Evolutionary conservation across 805 yeast genomes (phyloP).

Genomic region (Helenozyma rhizophorensis): DNA sequence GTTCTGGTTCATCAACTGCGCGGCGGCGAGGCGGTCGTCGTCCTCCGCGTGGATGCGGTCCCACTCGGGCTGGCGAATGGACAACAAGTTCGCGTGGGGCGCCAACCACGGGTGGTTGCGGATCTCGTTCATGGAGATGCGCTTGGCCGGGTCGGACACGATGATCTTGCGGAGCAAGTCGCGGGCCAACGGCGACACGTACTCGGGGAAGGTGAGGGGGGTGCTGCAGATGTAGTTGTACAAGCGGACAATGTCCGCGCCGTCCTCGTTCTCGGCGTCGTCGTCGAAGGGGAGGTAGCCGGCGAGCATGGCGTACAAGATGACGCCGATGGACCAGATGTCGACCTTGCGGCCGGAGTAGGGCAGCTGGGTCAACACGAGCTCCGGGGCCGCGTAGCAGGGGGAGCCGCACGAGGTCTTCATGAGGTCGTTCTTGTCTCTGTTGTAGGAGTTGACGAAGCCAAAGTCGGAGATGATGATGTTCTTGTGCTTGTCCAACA

Average conservation of each 20-base stretch:
- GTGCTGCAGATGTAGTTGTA: slow-evolving; percentile 90
- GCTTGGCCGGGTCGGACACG: slow-evolving; percentile 76
- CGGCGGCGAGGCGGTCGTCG: slow-evolving; percentile 12
- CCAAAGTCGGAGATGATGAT: slow-evolving; percentile 89
- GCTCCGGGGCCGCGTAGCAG: slow-evolving; percentile 97
- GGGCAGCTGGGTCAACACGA: slow-evolving; percentile 81
- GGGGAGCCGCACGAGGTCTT: slow-evolving; percentile 96
- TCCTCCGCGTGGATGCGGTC: slow-evolving; percentile 49
- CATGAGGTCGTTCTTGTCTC: slow-evolving; percentile 68
- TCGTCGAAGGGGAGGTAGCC: slow-evolving; percentile 98
- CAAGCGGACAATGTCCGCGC: slow-evolving; percentile 84
- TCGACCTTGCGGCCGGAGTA: slow-evolving; percentile 93
- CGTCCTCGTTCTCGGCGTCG: slow-evolving; percentile 94
- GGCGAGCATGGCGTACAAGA: slow-evolving; percentile 92
- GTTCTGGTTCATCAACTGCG: slow-evolving; percentile 6
- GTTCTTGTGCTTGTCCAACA: slow-evolving; percentile 81
- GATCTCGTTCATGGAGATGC: slow-evolving; percentile 66
- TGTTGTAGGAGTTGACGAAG: slow-evolving; percentile 80
- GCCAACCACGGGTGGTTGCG: slow-evolving; percentile 84
- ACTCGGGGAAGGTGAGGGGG: slow-evolving; percentile 92
- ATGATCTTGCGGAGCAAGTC: slow-evolving; percentile 81
- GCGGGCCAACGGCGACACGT: slow-evolving; percentile 83
- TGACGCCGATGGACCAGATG: slow-evolving; percentile 96
- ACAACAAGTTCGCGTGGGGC: slow-evolving; percentile 76
- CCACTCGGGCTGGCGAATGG: slow-evolving; percentile 89